These are phyloP conservation scores for Pulveroboletus sp. DNA, from an alignment of 768 basidiomycete species.

Conservation along the genomic window DNA sequence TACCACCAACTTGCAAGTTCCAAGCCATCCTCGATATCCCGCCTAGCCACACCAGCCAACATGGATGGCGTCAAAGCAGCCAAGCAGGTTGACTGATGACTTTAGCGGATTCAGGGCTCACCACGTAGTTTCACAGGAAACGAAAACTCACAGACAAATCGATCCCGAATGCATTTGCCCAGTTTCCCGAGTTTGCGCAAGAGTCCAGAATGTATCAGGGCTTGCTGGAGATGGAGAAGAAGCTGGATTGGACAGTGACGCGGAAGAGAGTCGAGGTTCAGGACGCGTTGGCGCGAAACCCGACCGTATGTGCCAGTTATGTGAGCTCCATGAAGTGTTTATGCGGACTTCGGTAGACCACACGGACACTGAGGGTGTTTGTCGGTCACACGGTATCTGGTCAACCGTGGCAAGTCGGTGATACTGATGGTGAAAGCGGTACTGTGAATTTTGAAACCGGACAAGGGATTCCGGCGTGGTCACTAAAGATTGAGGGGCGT, in stretches of 20 bases:
- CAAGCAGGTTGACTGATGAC: constrained; percentile 25
- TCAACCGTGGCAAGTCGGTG: constrained; percentile 79
- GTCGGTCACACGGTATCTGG: constrained; percentile 84
- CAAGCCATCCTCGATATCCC: neutral
- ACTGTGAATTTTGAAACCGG: constrained; percentile 71
- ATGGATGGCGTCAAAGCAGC: constrained; percentile 34
- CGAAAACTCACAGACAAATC: constrained; percentile 79
- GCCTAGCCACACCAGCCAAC: neutral
- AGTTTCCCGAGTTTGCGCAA: constrained; percentile 70
- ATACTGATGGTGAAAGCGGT: constrained; percentile 31
- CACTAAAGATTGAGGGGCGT: constrained; percentile 82
- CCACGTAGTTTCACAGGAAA: constrained; percentile 42
- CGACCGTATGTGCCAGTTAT: constrained; percentile 41
- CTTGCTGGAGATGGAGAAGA: constrained; percentile 84
- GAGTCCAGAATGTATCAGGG: constrained; percentile 88
- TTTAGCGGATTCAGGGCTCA: neutral
- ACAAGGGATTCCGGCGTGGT: constrained; percentile 88
- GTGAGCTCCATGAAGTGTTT: neutral
- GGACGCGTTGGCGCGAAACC: constrained; percentile 75
- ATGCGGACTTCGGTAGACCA: constrained; percentile 49
- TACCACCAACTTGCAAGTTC: neutral
- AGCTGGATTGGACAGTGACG: constrained; percentile 92
- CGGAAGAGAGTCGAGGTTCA: constrained; percentile 89
- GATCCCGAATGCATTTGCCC: constrained; percentile 72
- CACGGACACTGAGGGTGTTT: constrained; percentile 81